Conservation (phyloP, 2,329 filamentous ascomycete genomes). For the Colletotrichum magnum region DNA sequence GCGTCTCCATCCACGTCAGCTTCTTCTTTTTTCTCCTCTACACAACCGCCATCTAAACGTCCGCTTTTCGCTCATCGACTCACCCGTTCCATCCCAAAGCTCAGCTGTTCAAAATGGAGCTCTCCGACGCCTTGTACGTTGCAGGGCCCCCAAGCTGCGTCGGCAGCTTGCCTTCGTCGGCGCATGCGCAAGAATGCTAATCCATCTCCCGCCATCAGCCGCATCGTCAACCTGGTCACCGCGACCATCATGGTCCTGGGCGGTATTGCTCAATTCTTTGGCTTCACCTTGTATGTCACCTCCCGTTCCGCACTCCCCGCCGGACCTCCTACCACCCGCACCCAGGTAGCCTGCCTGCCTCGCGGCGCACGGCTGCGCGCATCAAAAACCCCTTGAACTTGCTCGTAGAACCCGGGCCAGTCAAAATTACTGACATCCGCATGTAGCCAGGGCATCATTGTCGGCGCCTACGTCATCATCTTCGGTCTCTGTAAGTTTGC, state of each 20-base stretch:
- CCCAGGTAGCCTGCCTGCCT: slow-evolving; percentile 1
- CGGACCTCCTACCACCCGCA: slow-evolving; percentile 24
- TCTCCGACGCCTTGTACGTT: slow-evolving; percentile 93
- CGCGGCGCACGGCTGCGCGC: slow-evolving; percentile 33
- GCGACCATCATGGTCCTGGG: slow-evolving; percentile 90
- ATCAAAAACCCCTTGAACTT: slow-evolving; percentile 1
- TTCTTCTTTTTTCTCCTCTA: slow-evolving; percentile 23
- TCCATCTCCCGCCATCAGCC: slow-evolving; percentile 67
- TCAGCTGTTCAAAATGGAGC: slow-evolving; percentile 77
- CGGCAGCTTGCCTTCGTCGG: background rate
- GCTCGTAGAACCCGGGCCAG: background rate
- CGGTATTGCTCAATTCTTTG: slow-evolving; percentile 81
- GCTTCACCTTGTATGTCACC: slow-evolving; percentile 68
- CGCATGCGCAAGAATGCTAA: slow-evolving; percentile 30
- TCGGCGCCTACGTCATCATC: slow-evolving; percentile 89
- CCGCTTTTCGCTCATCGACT: slow-evolving; percentile 4
- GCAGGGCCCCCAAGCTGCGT: slow-evolving; percentile 21
- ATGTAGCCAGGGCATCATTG: slow-evolving; percentile 77
- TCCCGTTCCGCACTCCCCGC: slow-evolving; percentile 9
- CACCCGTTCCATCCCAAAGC: background rate
- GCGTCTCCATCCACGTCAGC: slow-evolving; percentile 35
- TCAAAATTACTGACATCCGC: slow-evolving; percentile 27
- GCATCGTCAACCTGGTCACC: slow-evolving; percentile 92
- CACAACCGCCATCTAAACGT: background rate
- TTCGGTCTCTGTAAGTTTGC: slow-evolving; percentile 83